Conservation (phyloP, 2,329 filamentous ascomycete genomes). For the Colletotrichum melonis region DNA sequence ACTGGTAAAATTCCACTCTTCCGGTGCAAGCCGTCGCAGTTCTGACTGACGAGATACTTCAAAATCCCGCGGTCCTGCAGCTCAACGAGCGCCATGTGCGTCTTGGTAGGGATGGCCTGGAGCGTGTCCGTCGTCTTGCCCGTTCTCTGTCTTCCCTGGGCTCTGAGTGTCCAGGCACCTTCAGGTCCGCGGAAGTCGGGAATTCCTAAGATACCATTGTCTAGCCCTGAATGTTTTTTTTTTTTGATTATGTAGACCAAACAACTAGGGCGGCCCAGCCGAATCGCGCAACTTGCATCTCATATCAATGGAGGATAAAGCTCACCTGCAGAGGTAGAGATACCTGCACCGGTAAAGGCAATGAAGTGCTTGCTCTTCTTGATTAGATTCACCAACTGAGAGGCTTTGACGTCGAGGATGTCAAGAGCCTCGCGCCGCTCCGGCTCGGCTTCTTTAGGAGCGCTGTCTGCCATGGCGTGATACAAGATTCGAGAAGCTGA, state of each 20-base stretch:
- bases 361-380: slow-evolving; percentile 57
- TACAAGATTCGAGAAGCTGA: neutral
- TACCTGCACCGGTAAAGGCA: slow-evolving; percentile 58
- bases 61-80: slow-evolving; percentile 53
- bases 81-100: slow-evolving; percentile 59
- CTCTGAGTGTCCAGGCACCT: slow-evolving; percentile 57
- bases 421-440: slow-evolving; percentile 10
- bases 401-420: slow-evolving; percentile 48
- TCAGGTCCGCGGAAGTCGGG: slow-evolving; percentile 61
- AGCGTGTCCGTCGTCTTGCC: slow-evolving; percentile 49
- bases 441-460: slow-evolving; percentile 25
- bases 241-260: no score
- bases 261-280: no score
- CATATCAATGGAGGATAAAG: no score
- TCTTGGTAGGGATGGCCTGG: slow-evolving; percentile 56
- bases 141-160: slow-evolving; percentile 51
- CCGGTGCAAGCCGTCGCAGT: slow-evolving; percentile 57
- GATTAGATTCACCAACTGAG: slow-evolving; percentile 50
- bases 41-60: slow-evolving; percentile 58
- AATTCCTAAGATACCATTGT: slow-evolving; percentile 46
- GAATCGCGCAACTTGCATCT: no score
- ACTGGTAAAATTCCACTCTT: slow-evolving; percentile 59
- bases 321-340: slow-evolving; percentile 58
- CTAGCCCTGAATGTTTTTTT: neutral
- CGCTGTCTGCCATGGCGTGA: slow-evolving; percentile 21